Conservation (phyloP, 139 green algal genomes). For the Choricystis sp. region DNA sequence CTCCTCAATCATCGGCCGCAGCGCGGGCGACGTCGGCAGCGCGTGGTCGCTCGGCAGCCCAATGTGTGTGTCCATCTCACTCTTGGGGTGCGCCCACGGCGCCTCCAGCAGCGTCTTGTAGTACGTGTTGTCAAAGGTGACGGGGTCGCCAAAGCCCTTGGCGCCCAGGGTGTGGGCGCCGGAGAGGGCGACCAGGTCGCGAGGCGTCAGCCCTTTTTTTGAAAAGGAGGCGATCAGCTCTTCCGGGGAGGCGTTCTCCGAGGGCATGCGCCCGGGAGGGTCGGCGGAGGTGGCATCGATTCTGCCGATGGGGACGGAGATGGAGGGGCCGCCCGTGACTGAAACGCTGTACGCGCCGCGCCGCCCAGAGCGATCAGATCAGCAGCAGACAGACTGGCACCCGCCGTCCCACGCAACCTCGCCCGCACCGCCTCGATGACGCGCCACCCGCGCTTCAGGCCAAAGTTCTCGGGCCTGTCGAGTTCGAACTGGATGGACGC, state of each 20-base stretch:
- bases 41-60: constrained; percentile 70
- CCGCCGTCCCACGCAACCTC: constrained; percentile 38
- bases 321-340: constrained; percentile 47
- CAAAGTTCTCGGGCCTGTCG: constrained; percentile 65
- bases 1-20: constrained; percentile 25
- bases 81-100: constrained; percentile 36
- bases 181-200: constrained; percentile 53
- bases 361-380: constrained; percentile 66
- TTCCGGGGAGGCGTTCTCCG: constrained; percentile 28
- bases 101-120: constrained; percentile 55
- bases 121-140: constrained; percentile 86
- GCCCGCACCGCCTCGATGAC: constrained; percentile 20
- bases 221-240: constrained; percentile 47
- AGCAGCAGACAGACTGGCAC: constrained; percentile 37
- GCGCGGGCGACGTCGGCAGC: constrained; percentile 49
- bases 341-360: constrained; percentile 41
- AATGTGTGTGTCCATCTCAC: constrained; percentile 21
- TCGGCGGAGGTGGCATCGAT: constrained; percentile 32
- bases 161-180: constrained; percentile 59
- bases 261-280: constrained; percentile 47
- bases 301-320: constrained; percentile 39
- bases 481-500: constrained; percentile 68
- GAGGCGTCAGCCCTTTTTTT: constrained; percentile 35
- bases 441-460: constrained; percentile 63
- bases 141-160: constrained; percentile 82